Evolutionary conservation across 108 stramenopile species (phyloP).

Genomic region (Nitzschia inconspicua): DNA sequence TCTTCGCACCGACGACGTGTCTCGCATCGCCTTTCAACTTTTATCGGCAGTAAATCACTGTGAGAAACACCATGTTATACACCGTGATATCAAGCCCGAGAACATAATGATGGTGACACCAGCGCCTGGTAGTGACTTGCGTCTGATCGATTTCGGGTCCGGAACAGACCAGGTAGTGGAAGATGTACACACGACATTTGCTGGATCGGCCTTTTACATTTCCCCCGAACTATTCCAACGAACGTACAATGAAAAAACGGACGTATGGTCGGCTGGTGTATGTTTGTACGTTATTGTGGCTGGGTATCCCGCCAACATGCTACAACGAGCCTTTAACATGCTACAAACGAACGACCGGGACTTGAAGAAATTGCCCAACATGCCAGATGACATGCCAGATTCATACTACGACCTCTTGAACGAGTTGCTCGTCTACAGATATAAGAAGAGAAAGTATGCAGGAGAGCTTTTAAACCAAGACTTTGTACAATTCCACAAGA

Average conservation of each 20-base stretch:
- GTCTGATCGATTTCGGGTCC: slow-evolving; percentile 85
- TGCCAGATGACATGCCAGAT: slow-evolving; percentile 76
- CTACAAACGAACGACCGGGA: slow-evolving; percentile 40
- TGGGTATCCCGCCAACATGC: slow-evolving; percentile 65
- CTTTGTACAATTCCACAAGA: slow-evolving; percentile 72
- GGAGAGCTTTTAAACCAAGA: slow-evolving; percentile 55
- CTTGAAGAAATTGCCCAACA: slow-evolving; percentile 51
- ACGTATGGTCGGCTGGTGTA: slow-evolving; percentile 75
- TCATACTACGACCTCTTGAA: slow-evolving; percentile 71
- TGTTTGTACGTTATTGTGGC: slow-evolving; percentile 81
- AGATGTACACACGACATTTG: slow-evolving; percentile 66
- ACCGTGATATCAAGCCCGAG: slow-evolving; percentile 44
- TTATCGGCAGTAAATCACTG: slow-evolving; percentile 75
- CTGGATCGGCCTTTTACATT: slow-evolving; percentile 83
- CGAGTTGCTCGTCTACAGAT: slow-evolving; percentile 49
- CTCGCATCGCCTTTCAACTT: slow-evolving; percentile 75
- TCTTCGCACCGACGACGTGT: slow-evolving; percentile 80
- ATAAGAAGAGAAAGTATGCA: slow-evolving; percentile 58
- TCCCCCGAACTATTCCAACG: slow-evolving; percentile 81
- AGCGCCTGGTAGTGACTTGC: slow-evolving; percentile 46
- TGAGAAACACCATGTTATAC: slow-evolving; percentile 51
- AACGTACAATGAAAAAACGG: slow-evolving; percentile 54
- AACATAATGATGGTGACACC: slow-evolving; percentile 68
- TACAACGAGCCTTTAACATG: slow-evolving; percentile 71
- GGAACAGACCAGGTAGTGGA: slow-evolving; percentile 40